Evolutionary conservation across 306 rosid genomes (phyloP).

Genomic region (Geum urbanum): DNA sequence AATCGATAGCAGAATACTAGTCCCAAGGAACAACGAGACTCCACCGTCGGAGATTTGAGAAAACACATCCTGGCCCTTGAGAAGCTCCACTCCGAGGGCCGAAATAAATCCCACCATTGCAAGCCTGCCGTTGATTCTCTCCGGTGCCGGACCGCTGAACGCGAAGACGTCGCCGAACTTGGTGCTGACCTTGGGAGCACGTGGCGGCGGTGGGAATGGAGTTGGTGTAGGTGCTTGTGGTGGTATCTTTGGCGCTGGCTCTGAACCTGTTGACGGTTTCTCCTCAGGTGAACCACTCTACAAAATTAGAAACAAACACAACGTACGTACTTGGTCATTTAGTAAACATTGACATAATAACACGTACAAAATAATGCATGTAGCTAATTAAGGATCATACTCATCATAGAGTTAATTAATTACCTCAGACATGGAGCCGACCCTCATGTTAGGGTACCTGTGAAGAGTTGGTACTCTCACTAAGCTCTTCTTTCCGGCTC

Average conservation of each 20-base stretch:
- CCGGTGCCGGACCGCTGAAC: conserved; percentile 82
- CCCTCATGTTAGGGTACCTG: conserved; percentile 8
- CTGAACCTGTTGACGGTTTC: neutral
- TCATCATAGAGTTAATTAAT: neutral
- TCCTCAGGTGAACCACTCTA: conserved; percentile 7
- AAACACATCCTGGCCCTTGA: conserved; percentile 58
- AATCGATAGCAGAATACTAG: conserved; percentile 45
- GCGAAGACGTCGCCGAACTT: conserved; percentile 58
- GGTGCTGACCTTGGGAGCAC: conserved; percentile 41
- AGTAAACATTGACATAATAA: neutral
- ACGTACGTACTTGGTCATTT: no score
- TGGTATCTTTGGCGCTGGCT: neutral
- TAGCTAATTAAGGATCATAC: no score
- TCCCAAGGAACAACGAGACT: conserved; percentile 54
- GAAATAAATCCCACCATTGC: conserved; percentile 87
- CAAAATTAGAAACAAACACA: neutral
- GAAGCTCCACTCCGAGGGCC: conserved; percentile 58
- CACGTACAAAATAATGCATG: no score
- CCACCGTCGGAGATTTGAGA: conserved; percentile 68
- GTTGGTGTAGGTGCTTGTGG: neutral
- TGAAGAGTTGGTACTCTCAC: neutral
- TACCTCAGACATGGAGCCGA: conserved; percentile 23
- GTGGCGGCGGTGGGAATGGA: neutral
- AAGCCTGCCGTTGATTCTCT: conserved; percentile 83
- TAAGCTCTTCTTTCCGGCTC: neutral